These are phyloP conservation scores for Talaromyces funiculosus DNA, from an alignment of 2,329 filamentous ascomycete genomes.

Conservation along the genomic window DNA sequence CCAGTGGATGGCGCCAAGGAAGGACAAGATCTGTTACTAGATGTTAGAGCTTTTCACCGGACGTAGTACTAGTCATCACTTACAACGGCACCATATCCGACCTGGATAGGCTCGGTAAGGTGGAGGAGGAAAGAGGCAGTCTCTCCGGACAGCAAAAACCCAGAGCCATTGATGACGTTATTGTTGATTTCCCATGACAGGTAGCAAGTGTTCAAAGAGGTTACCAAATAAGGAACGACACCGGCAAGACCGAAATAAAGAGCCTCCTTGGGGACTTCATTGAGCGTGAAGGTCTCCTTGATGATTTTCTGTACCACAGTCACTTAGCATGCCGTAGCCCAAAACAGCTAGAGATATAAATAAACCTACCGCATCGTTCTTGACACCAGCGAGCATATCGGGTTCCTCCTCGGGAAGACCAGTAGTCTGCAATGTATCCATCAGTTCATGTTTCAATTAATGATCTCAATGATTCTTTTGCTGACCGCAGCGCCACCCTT, in stretches of 20 bases:
- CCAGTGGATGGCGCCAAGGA: conserved; percentile 91
- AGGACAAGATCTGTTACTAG: conserved; percentile 68
- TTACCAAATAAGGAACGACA: conserved; percentile 78
- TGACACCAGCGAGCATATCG: conserved; percentile 50
- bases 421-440: conserved; percentile 16
- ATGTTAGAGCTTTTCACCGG: background rate
- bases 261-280: conserved; percentile 61
- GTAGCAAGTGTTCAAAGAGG: conserved; percentile 74
- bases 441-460: conserved; percentile 4
- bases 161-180: conserved; percentile 53
- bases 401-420: conserved; percentile 32
- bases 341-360: background rate
- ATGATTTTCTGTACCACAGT: conserved; percentile 50
- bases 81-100: conserved; percentile 83
- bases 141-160: conserved; percentile 62
- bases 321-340: background rate
- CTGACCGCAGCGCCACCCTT: conserved; percentile 41
- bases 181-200: conserved; percentile 79
- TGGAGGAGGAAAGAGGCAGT: conserved; percentile 67
- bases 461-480: background rate
- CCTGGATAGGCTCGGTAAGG: conserved; percentile 76
- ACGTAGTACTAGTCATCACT: conserved; percentile 28
- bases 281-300: conserved; percentile 63
- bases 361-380: conserved; percentile 53
- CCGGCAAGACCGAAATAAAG: conserved; percentile 67